A percentile compares a stretch with the other conserved stretches of the same genome.
Evolutionary conservation across 1,139 yeast species (phyloP).

Genomic region (Magnusiomyces paraingens): DNA sequence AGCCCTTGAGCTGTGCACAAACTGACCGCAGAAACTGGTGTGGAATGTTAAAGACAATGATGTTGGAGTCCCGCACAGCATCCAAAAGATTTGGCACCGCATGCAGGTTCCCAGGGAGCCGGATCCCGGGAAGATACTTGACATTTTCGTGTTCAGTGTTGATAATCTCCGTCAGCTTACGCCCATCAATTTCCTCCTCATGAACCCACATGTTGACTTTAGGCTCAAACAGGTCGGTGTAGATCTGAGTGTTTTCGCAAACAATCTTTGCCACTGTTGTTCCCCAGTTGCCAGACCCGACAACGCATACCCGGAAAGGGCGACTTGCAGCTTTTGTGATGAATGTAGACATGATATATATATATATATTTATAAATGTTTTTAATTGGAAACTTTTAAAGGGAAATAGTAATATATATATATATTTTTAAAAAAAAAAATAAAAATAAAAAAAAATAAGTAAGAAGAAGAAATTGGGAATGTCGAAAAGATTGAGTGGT

Average conservation of each 20-base stretch:
- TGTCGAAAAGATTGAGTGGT: neutral
- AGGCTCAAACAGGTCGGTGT: conserved; percentile 59
- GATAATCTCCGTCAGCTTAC: conserved; percentile 75
- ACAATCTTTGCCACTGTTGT: conserved; percentile 91
- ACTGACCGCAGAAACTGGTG: conserved; percentile 71
- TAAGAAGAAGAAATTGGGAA: neutral
- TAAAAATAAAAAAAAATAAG: conserved; percentile 1
- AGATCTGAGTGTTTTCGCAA: conserved; percentile 72
- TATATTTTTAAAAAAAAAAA: neutral
- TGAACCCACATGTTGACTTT: conserved; percentile 92
- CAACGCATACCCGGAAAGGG: conserved; percentile 32
- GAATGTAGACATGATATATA: neutral
- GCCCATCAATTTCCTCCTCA: conserved; percentile 63
- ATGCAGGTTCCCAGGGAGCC: conserved; percentile 68
- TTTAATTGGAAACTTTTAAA: no score
- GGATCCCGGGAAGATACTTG: conserved; percentile 72
- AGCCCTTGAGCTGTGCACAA: conserved; percentile 67
- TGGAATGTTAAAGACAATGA: conserved; percentile 84
- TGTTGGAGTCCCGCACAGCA: conserved; percentile 70
- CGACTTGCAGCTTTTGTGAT: conserved; percentile 2
- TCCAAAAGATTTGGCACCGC: conserved; percentile 79
- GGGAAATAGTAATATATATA: neutral
- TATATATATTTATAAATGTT: no score
- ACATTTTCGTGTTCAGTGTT: conserved; percentile 85
- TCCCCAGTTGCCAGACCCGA: conserved; percentile 58